Percentiles rank a stretch among this genome's conserved stretches.
Evolutionary conservation across 1,139 yeast species (phyloP).

Genomic region (Yarrowia galli): DNA sequence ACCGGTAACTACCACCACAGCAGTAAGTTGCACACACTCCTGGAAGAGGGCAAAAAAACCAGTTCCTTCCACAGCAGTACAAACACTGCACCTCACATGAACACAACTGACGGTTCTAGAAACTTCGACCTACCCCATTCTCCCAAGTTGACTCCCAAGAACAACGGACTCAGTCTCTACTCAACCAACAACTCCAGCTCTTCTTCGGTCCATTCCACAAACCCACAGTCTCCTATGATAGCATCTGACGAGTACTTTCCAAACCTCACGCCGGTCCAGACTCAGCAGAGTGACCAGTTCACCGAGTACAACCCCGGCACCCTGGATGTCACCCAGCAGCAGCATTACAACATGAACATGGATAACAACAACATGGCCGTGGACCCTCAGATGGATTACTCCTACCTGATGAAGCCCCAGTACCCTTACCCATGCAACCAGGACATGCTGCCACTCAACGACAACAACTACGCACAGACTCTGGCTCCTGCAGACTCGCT

Average conservation of each 20-base stretch:
- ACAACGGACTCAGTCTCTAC: slow-evolving; percentile 34
- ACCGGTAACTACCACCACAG: background rate
- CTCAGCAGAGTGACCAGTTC: slow-evolving; percentile 32
- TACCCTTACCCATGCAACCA: slow-evolving; percentile 26
- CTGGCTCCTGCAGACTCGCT: slow-evolving; percentile 37
- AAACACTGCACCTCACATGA: slow-evolving; percentile 27
- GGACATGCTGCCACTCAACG: slow-evolving; percentile 34
- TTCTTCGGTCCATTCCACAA: slow-evolving; percentile 20
- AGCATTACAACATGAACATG: slow-evolving; percentile 24
- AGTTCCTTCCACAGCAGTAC: slow-evolving; percentile 4
- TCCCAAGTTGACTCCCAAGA: slow-evolving; percentile 38
- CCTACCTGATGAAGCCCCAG: slow-evolving; percentile 31
- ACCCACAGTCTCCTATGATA: slow-evolving; percentile 35
- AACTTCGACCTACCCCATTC: slow-evolving; percentile 37
- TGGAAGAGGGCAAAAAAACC: background rate
- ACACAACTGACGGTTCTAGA: slow-evolving; percentile 38
- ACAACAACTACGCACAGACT: slow-evolving; percentile 35
- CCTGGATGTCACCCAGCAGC: slow-evolving; percentile 34
- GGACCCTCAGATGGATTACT: slow-evolving; percentile 32
- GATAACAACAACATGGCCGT: background rate
- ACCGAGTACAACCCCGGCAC: slow-evolving; percentile 26
- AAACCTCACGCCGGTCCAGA: slow-evolving; percentile 35
- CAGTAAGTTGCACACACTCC: slow-evolving; percentile 24
- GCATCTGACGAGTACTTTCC: slow-evolving; percentile 38
- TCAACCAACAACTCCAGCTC: slow-evolving; percentile 36